Percentiles rank a stretch among this genome's conserved stretches.
Conservation (phyloP, 2,329 filamentous ascomycete genomes). For the Stagonosporopsis vannaccii region DNA sequence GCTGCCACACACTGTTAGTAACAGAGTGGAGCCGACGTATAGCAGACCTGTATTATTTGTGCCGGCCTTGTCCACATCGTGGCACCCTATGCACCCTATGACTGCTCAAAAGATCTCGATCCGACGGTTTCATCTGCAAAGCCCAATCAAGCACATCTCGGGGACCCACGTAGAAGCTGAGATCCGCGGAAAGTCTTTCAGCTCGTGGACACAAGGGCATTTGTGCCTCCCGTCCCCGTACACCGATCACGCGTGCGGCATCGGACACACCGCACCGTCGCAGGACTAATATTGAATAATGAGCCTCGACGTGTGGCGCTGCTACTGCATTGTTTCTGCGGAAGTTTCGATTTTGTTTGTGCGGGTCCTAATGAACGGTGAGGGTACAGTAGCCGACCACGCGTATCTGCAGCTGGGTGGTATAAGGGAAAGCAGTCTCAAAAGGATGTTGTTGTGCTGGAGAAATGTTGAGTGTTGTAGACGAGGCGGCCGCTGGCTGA, state of each 20-base stretch:
- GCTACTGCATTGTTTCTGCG: not conserved
- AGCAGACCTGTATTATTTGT: conserved; percentile 5
- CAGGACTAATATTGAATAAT: not conserved
- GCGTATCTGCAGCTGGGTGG: not conserved
- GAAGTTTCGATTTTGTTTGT: not conserved
- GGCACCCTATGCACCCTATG: not conserved
- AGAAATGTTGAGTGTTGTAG: not conserved
- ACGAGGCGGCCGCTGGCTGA: not conserved
- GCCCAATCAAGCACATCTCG: not conserved
- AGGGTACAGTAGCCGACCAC: not conserved
- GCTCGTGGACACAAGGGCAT: not conserved
- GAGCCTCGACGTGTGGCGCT: not conserved
- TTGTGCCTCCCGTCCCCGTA: not conserved
- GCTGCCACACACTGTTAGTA: conserved; percentile 14
- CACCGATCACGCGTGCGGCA: conserved; percentile 7
- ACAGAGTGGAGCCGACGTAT: conserved; percentile 13
- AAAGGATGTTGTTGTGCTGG: not conserved
- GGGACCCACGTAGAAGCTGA: not conserved
- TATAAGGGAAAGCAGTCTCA: not conserved
- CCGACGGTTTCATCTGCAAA: not conserved
- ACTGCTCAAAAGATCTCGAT: not conserved
- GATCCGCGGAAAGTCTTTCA: conserved; percentile 2
- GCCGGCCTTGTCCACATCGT: not conserved
- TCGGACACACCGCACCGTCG: not conserved
- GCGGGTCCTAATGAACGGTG: not conserved